phyloP scores from a whole-genome alignment of 2,329 filamentous ascomycete species.

The Alternaria tenuissima region DNA sequence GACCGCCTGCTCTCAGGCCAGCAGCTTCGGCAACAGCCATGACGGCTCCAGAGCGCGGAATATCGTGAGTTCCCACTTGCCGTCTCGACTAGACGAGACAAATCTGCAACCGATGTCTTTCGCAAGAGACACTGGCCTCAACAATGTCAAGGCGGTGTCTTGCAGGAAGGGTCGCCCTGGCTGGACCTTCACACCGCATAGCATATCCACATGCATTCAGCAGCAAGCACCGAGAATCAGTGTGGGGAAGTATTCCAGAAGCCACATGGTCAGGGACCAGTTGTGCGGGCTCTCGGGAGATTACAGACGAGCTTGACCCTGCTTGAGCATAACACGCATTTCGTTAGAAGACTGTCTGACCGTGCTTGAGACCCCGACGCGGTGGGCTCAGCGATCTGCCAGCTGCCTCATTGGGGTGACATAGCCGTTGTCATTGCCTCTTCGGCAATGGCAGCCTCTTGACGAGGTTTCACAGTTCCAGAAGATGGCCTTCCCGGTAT shows the following conservation, averaged over 20 bases:
- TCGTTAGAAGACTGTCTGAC: constrained; percentile 34
- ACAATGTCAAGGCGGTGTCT: constrained; percentile 30
- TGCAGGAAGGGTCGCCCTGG: constrained; percentile 31
- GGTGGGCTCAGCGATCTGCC: constrained; percentile 28
- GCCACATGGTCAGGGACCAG: constrained; percentile 42
- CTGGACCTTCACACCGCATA: constrained; percentile 33
- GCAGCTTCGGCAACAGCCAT: constrained; percentile 27
- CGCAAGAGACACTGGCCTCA: constrained; percentile 18
- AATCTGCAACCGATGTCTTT: constrained; percentile 25
- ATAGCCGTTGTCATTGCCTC: constrained; percentile 32
- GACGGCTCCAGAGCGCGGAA: constrained; percentile 44
- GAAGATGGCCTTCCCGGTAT: constrained; percentile 16
- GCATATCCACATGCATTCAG: constrained; percentile 26
- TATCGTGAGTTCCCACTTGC: constrained; percentile 42
- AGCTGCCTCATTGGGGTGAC: constrained; percentile 41
- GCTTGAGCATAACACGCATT: constrained; percentile 44
- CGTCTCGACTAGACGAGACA: constrained; percentile 41
- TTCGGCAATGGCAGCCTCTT: constrained; percentile 34
- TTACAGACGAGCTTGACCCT: constrained; percentile 33
- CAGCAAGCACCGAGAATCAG: constrained; percentile 32
- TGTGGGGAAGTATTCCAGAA: constrained; percentile 46
- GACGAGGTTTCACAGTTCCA: constrained; percentile 37
- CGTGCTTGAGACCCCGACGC: constrained; percentile 37
- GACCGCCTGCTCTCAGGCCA: constrained; percentile 25
- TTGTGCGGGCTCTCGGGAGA: constrained; percentile 41